Base-by-base conservation (phyloP, 306 rosid species). In the Oemleria cerasiformis region DNA sequence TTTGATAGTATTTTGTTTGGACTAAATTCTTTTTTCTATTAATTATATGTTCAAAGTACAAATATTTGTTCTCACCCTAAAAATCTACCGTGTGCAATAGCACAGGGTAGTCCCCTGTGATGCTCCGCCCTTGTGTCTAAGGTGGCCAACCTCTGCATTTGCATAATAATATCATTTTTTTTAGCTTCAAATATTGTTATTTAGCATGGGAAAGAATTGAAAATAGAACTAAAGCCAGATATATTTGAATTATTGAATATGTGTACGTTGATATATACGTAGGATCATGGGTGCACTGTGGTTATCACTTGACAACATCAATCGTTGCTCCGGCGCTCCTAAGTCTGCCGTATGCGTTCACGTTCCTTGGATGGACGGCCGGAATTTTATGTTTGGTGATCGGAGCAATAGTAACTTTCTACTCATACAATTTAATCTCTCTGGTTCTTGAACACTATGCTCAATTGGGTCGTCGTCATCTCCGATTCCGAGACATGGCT, bases 251-350 rank as follows among this genome's bases (percentile, higher is more conserved):
- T 13, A 3, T 14, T 19, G 16, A 8, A 17, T 17, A 17, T n/a
- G 21, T 8, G 3, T 45, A 9, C 34, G 51, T 43, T 8, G n/a
- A n/a, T n/a, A n/a, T n/a, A n/a, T n/a, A 20, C 77, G 68, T 8
- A 90, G 96, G 96, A 47, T 88, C 96, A 20, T 92, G 98, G 98
- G 20, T 84, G 68, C 98, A 92, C 58, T 65, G 88, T 70, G 96
- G 98, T 25, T 92, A 88, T 84, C 98, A 92, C 65, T 84, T 92
- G 75, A 85, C 96, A 17, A 90, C 96, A 0, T 87, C 98, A 39
- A 90, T 92, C 2, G 98, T 92, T 10, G 98, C 96, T 1, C 96
- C 98, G 44, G 2, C 98, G 8, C 92, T 90, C 0, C 67, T 92
- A 0, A 92, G 96, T 8, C 87, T 92, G 44, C 98, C 98, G 0